Conservation (phyloP, 192 early-diverging fungal species). For the Chytriomyces confervae region DNA sequence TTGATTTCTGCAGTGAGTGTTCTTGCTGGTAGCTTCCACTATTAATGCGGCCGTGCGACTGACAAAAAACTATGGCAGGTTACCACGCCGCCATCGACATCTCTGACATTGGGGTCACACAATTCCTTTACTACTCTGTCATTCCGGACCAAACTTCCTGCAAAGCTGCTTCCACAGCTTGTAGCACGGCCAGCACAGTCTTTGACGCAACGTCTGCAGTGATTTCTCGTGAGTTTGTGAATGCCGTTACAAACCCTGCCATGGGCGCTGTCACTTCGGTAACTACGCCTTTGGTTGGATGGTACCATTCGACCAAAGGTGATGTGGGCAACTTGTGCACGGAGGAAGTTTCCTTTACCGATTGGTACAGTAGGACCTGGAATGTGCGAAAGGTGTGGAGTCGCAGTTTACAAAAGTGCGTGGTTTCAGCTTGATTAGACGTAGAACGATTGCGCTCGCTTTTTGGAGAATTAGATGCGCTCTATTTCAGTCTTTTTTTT, state of each 20-base stretch:
- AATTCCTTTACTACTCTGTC: conserved; percentile 39
- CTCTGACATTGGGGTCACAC: neutral
- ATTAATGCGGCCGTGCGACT: too few species aligned
- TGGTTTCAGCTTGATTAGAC: too few species aligned
- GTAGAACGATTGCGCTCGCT: too few species aligned
- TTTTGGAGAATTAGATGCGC: too few species aligned
- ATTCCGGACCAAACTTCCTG: conserved; percentile 42
- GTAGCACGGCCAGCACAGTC: conserved; percentile 3
- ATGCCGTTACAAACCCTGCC: conserved; percentile 38
- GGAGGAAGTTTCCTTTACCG: neutral
- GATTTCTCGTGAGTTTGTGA: conserved; percentile 41
- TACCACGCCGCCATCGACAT: conserved; percentile 41
- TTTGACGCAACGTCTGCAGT: conserved; percentile 40
- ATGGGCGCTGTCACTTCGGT: conserved; percentile 32
- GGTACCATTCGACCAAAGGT: conserved; percentile 42
- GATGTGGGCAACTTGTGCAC: conserved; percentile 41
- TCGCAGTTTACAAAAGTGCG: too few species aligned
- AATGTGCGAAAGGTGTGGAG: too few species aligned
- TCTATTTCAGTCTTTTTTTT: too few species aligned
- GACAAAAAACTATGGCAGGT: neutral
- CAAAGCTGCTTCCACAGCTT: neutral
- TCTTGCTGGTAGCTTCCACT: too few species aligned
- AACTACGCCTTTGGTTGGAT: conserved; percentile 38
- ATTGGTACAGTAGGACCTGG: too few species aligned
- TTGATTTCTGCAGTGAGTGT: conserved; percentile 28